Percentiles rank a stretch among this genome's conserved stretches.
Conservation (phyloP, 768 basidiomycete genomes). For the Naganishia friedmannii region DNA sequence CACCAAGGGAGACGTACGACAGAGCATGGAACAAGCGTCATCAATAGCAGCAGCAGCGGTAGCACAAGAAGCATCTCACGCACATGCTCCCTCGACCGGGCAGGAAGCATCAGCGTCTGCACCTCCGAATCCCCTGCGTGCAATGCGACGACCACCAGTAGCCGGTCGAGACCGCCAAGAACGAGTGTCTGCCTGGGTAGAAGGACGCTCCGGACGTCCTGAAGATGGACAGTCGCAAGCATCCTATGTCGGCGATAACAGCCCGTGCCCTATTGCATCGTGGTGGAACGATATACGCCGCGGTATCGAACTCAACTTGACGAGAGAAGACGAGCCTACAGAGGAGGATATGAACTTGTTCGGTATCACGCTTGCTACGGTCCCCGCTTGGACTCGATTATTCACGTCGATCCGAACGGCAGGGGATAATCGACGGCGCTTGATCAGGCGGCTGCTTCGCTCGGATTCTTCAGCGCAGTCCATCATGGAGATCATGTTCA, state of each 20-base stretch:
- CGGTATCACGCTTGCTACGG: conserved; percentile 3
- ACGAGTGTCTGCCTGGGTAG: conserved; percentile 5
- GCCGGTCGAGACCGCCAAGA: conserved; percentile 9
- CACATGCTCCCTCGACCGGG: neutral
- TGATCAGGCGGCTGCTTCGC: conserved; percentile 11
- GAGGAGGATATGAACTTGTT: conserved; percentile 10
- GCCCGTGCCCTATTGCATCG: neutral
- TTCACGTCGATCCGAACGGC: conserved; percentile 9
- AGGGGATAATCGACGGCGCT: conserved; percentile 16
- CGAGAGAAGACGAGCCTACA: conserved; percentile 1
- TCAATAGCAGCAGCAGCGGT: neutral
- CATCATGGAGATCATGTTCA: conserved; percentile 24
- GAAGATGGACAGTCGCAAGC: conserved; percentile 8
- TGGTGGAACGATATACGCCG: conserved; percentile 17
- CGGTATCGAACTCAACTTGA: conserved; percentile 19
- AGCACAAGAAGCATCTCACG: neutral
- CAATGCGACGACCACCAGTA: neutral
- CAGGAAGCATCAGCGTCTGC: neutral
- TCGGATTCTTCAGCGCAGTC: conserved; percentile 12
- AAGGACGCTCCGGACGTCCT: neutral
- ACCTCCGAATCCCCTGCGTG: neutral
- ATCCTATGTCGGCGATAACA: neutral
- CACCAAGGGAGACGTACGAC: neutral
- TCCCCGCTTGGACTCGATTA: conserved; percentile 16
- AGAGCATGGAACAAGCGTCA: neutral